phyloP scores from a whole-genome alignment of 352 stramenopile species.

The Globisporangium polare region DNA sequence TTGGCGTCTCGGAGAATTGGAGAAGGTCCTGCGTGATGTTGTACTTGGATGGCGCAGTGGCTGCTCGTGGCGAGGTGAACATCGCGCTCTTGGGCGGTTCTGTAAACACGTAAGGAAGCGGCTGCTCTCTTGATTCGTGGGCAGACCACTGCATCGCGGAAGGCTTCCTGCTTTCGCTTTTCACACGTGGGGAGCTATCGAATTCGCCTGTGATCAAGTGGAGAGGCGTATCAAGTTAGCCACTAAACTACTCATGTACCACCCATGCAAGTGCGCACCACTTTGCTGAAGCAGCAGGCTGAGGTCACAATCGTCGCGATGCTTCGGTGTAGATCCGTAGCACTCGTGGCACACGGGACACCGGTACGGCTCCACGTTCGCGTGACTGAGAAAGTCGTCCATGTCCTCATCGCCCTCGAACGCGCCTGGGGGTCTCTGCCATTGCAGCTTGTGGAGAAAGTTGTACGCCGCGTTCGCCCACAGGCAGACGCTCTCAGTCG shows the following conservation, averaged over 20 bases:
- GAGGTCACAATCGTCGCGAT: conserved; percentile 55
- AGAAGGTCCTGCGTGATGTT: conserved; percentile 24
- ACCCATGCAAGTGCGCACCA: conserved; percentile 15
- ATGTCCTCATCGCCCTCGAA: conserved; percentile 31
- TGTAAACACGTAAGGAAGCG: conserved; percentile 14
- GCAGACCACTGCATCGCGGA: background rate
- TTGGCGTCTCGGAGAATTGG: conserved; percentile 12
- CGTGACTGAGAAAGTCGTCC: conserved; percentile 32
- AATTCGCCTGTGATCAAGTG: conserved; percentile 8
- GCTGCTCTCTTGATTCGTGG: background rate
- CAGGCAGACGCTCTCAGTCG: conserved; percentile 46
- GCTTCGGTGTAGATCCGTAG: conserved; percentile 38
- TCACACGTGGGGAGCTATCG: conserved; percentile 3
- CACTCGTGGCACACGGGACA: conserved; percentile 46
- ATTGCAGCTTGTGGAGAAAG: conserved; percentile 65
- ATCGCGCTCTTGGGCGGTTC: conserved; percentile 13
- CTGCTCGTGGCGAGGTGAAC: conserved; percentile 16
- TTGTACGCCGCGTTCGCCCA: conserved; percentile 78
- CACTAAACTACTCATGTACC: background rate
- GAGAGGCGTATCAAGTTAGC: background rate
- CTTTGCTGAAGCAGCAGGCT: conserved; percentile 58
- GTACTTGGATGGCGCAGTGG: conserved; percentile 13
- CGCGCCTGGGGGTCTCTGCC: conserved; percentile 28
- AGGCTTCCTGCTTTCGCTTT: background rate
- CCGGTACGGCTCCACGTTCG: conserved; percentile 29